Evolutionary conservation across 805 yeast genomes (phyloP), one percentile per base, ranked within the genome.

Genomic region (Candida mattraensis): DNA sequence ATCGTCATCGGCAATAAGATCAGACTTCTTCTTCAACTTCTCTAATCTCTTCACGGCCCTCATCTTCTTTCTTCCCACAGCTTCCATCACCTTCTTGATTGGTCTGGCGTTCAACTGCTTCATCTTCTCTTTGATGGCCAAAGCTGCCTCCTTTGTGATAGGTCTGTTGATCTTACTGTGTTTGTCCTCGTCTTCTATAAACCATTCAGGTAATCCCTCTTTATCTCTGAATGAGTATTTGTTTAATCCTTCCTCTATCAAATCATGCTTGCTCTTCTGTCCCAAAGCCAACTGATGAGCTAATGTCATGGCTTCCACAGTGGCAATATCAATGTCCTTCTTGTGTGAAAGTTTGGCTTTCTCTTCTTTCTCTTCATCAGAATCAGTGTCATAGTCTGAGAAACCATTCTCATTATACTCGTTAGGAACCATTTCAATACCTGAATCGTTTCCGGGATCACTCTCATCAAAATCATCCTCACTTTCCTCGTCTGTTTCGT

Each of bases 31-130:
- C 72, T 85, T 85, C 56, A 91, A 64, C 65, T 84, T 83, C 59
- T 89, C 97, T 45, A 91, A 66, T 58, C 95, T 78, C 56, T 81
- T 78, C 51, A 83, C 71, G 4, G 97, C 95, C 63, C 96, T 80
- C 86, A 85, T 74, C 74, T 85, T 85, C 82, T 91, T 91, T 64
- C 99, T 81, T 16, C 95, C 97, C 60, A 87, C 81, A 5, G 99
- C 99, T 65, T 93, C 99, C 50, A 86, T 76, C n/a, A 93, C 97
- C 76, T 93, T 93, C 78, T 93, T 93, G 56, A 93, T 91, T 8
- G 99, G 99, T 61, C 99, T 80, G 8, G 99, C 97, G 63, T 93
- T 93, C 60, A 93, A 66, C 43, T 89, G 83, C 56, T 70, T 78
- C 70, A 78, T 64, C 57, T 83, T 84, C 49, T 82, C 89, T 53